phyloP scores from a whole-genome alignment of 495 filamentous ascomycete species.

The Penicillium fimorum region DNA sequence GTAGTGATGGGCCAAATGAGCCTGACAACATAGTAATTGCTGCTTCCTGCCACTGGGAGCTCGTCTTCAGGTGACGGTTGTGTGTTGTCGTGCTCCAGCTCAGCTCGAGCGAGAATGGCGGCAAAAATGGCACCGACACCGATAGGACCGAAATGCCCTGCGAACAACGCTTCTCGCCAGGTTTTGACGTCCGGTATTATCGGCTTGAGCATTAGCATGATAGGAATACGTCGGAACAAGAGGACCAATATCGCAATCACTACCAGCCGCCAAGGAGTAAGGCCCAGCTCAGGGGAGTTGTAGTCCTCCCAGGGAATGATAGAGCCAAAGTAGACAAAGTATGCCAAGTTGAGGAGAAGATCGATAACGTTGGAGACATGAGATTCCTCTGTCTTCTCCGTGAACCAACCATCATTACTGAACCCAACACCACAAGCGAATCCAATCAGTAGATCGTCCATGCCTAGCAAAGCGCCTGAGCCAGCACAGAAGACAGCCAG shows the following conservation, averaged over 20 bases:
- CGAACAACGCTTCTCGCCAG: slow-evolving; percentile 97
- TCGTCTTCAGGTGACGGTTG: slow-evolving; percentile 66
- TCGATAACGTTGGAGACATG: slow-evolving; percentile 99
- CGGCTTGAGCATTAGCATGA: slow-evolving; percentile 91
- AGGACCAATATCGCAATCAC: slow-evolving; percentile 91
- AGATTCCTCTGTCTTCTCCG: slow-evolving; percentile 95
- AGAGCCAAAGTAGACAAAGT: slow-evolving; percentile 96
- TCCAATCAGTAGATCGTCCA: slow-evolving; percentile 95
- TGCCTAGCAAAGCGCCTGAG: slow-evolving; percentile 84
- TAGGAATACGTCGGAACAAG: slow-evolving; percentile 93
- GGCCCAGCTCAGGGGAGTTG: slow-evolving; percentile 67
- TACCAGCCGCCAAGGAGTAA: slow-evolving; percentile 81
- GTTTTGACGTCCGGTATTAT: slow-evolving; percentile 96
- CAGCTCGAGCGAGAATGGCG: slow-evolving; percentile 84
- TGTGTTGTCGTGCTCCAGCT: slow-evolving; percentile 71
- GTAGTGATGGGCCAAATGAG: slow-evolving; percentile 96
- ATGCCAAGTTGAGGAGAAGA: slow-evolving; percentile 91
- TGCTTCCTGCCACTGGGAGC: slow-evolving; percentile 50
- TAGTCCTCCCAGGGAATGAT: slow-evolving; percentile 94
- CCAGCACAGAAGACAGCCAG: slow-evolving; percentile 96
- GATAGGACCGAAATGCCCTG: slow-evolving; percentile 97
- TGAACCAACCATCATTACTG: slow-evolving; percentile 99
- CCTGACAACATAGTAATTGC: slow-evolving; percentile 67
- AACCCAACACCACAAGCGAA: slow-evolving; percentile 96
- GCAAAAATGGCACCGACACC: slow-evolving; percentile 97